A percentile compares a stretch with the other conserved stretches of the same genome.
These are phyloP conservation scores for Epicoccum nigrum DNA, from an alignment of 2,329 filamentous ascomycete species.

Conservation along the genomic window DNA sequence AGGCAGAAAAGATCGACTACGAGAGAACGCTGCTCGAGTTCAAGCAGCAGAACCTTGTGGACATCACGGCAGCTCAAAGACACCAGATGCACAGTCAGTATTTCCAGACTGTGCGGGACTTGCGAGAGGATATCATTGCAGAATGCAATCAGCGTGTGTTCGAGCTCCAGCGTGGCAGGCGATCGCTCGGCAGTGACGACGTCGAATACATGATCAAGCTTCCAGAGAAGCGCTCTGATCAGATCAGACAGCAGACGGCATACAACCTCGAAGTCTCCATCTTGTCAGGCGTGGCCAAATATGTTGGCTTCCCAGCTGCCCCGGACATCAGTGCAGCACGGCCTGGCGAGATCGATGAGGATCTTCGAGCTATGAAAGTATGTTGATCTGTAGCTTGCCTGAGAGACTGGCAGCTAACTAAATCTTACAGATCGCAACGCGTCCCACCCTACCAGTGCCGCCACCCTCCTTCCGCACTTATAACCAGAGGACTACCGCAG, in stretches of 20 bases:
- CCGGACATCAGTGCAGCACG: slow-evolving; percentile 79
- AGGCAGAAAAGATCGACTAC: slow-evolving; percentile 78
- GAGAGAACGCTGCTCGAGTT: slow-evolving; percentile 76
- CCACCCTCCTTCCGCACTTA: slow-evolving; percentile 44
- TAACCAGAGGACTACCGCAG: slow-evolving; percentile 49
- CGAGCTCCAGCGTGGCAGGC: slow-evolving; percentile 86
- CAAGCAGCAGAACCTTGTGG: slow-evolving; percentile 71
- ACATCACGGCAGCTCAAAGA: slow-evolving; percentile 78
- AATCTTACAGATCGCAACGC: slow-evolving; percentile 41
- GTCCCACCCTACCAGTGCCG: slow-evolving; percentile 31
- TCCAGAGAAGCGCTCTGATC: slow-evolving; percentile 75
- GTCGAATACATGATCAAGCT: slow-evolving; percentile 84
- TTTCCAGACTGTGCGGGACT: slow-evolving; percentile 83
- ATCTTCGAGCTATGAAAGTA: slow-evolving; percentile 89
- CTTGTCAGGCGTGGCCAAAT: slow-evolving; percentile 87
- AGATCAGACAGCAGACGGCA: slow-evolving; percentile 82
- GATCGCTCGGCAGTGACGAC: slow-evolving; percentile 76
- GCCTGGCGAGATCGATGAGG: slow-evolving; percentile 77
- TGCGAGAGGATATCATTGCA: slow-evolving; percentile 79
- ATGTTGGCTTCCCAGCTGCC: slow-evolving; percentile 95
- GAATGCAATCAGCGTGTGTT: slow-evolving; percentile 89
- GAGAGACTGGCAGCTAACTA: slow-evolving; percentile 30
- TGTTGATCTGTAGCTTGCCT: slow-evolving; percentile 48
- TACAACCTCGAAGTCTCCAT: slow-evolving; percentile 97
- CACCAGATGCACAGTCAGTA: slow-evolving; percentile 89